These are phyloP conservation scores for Chlamydomonas reinhardtii DNA, from an alignment of 163 green algal species.

Conservation along the genomic window DNA sequence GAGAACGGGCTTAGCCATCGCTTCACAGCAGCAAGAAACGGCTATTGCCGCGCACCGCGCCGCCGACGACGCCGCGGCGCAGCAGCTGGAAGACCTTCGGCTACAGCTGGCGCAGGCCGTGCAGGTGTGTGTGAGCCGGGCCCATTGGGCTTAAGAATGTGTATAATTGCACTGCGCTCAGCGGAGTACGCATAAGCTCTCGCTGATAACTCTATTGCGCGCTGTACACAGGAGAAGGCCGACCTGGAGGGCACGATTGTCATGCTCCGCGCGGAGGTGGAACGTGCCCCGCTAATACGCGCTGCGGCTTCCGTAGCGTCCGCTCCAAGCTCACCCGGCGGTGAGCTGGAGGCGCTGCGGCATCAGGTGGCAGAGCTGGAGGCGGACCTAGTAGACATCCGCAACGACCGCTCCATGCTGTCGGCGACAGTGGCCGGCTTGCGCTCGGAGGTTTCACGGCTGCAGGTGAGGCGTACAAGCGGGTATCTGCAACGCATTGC, in stretches of 20 bases:
- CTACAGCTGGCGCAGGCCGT: not conserved
- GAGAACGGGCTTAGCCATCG: not conserved
- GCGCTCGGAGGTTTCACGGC: not conserved
- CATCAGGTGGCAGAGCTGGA: slow-evolving; percentile 11
- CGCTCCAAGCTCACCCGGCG: not conserved
- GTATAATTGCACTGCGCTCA: too few species aligned
- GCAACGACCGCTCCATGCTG: slow-evolving; percentile 7
- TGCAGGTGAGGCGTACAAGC: slow-evolving; percentile 29
- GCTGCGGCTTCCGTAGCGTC: not conserved
- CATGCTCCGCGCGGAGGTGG: slow-evolving; percentile 3
- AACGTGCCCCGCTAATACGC: slow-evolving; percentile 6
- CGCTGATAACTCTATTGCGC: too few species aligned
- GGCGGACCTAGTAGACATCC: not conserved
- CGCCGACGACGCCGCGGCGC: not conserved
- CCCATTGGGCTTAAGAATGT: too few species aligned
- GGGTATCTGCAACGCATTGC: not conserved
- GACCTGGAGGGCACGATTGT: slow-evolving; percentile 16
- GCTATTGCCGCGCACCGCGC: not conserved
- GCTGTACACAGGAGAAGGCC: slow-evolving; percentile 23
- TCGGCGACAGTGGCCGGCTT: not conserved
- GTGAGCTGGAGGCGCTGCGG: not conserved
- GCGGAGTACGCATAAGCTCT: too few species aligned
- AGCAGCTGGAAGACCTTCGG: slow-evolving; percentile 7
- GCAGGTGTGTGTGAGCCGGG: not conserved
- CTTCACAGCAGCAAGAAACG: not conserved